phyloP scores from a whole-genome alignment of 2,329 filamentous ascomycete genomes.

The Zalaria sp. region DNA sequence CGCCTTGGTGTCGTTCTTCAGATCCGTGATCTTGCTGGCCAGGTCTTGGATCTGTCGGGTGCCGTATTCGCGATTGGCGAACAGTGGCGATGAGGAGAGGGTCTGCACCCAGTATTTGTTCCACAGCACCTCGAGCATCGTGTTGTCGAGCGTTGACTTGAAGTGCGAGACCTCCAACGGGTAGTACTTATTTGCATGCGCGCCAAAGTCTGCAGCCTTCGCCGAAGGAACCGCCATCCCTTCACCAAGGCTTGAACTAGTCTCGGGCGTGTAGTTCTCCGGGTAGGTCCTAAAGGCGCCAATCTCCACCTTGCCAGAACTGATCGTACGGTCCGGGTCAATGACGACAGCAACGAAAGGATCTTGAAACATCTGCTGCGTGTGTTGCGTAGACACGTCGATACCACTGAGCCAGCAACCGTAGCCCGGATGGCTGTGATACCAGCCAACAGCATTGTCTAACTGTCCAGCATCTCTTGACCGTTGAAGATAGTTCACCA shows the following conservation, averaged over 20 bases:
- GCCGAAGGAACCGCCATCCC: conserved; percentile 72
- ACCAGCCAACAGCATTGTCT: conserved; percentile 96
- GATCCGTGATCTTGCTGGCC: conserved; percentile 56
- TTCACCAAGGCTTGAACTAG: conserved; percentile 16
- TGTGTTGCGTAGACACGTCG: conserved; percentile 76
- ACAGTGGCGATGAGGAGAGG: conserved; percentile 75
- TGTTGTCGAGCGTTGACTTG: conserved; percentile 81
- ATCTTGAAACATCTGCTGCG: conserved; percentile 74
- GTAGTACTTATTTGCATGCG: conserved; percentile 84
- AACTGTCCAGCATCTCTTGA: conserved; percentile 62
- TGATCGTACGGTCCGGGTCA: conserved; percentile 90
- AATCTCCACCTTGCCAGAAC: conserved; percentile 89
- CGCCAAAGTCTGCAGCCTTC: conserved; percentile 92
- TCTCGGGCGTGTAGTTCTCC: conserved; percentile 48
- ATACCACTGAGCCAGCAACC: conserved; percentile 97
- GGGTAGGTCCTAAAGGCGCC: conserved; percentile 91
- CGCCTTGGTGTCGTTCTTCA: conserved; percentile 19
- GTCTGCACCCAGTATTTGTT: conserved; percentile 99
- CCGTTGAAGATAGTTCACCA: conserved; percentile 69
- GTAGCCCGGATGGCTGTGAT: conserved; percentile 94
- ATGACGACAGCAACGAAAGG: conserved; percentile 94
- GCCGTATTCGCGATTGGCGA: conserved; percentile 84
- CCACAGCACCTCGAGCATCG: conserved; percentile 80
- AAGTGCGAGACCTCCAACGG: conserved; percentile 82
- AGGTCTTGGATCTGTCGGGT: conserved; percentile 88